Evolutionary conservation across 805 yeast genomes (phyloP), one percentile per base, ranked within the genome.

Genomic region (Yarrowia sp.): DNA sequence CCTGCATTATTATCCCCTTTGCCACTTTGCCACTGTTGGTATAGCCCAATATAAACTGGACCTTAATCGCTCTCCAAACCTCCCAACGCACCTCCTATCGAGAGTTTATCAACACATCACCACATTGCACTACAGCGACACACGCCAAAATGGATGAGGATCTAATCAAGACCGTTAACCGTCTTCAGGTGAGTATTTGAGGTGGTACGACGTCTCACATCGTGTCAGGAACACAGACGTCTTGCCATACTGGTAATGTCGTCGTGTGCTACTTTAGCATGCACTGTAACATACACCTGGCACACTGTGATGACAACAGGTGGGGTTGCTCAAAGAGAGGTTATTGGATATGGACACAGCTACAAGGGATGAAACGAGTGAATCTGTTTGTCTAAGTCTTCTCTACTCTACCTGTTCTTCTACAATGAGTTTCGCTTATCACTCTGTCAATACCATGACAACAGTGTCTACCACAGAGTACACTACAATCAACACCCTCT

Each of bases 81-180:
- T 56, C 63, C 63, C 63, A 56, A 56, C 48, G 11, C 65, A 42
- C 52, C 65, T 59, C 50, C 50, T 59, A 59, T 59, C 65, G 65
- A 59, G 50, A 59, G 65, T 59, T 59, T 59, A 56, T 56, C 63
- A 43, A 59, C 65, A 59, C 65, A 59, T 59, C 52, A 59, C 65
- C 65, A 59, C 52, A 48, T 49, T 40, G 14, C 48, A 48, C 46
- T 48, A 48, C 53, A 38, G 53, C 43, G 26, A 61, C 50, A 32
- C 43, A 42, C 35, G 32, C 59, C 69, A 70, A 70, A 52, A 90
- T 90, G 95, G 95, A 90, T 79, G 91, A 89, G 78, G 79, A 87
- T 35, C 84, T 90, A 72, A 92, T 92, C 75, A 87, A 90, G 67
- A 90, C 96, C 26, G 94, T 92, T 76, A 92, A 92, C 82, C 91